Conservation (phyloP, 2,329 filamentous ascomycete species). For the Diplocarpon mali region DNA sequence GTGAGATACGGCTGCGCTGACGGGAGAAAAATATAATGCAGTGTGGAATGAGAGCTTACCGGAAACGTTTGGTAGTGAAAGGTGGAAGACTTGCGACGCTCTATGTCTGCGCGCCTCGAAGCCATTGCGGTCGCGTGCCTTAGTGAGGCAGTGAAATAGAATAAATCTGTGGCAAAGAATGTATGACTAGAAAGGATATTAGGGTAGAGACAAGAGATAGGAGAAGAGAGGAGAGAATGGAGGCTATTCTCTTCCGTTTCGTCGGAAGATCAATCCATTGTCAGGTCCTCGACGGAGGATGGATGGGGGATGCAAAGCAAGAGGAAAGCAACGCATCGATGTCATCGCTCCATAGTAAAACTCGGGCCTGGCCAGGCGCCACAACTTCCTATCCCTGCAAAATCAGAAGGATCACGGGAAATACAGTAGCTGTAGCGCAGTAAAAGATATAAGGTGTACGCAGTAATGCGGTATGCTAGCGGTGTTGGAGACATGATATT, state of each 20-base stretch:
- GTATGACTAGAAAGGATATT: neutral
- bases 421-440: no score
- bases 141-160: neutral
- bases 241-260: constrained; percentile 1
- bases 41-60: neutral
- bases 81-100: constrained; percentile 29
- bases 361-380: neutral
- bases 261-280: constrained; percentile 8
- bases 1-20: no score
- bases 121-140: constrained; percentile 7
- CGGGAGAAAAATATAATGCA: neutral
- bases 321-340: neutral
- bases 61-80: constrained; percentile 76
- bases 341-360: constrained; percentile 4
- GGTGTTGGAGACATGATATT: no score
- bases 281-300: neutral
- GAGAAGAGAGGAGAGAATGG: constrained; percentile 3
- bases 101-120: constrained; percentile 12
- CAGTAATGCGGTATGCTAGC: no score
- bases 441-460: no score
- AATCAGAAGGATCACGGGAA: neutral
- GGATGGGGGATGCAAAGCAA: neutral
- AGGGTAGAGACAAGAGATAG: neutral
- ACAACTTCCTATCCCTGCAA: neutral
- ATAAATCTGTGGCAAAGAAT: neutral